Evolutionary conservation across 192 early-diverging fungal genomes (phyloP).

Genomic region (Rhizophlyctis rosea): DNA sequence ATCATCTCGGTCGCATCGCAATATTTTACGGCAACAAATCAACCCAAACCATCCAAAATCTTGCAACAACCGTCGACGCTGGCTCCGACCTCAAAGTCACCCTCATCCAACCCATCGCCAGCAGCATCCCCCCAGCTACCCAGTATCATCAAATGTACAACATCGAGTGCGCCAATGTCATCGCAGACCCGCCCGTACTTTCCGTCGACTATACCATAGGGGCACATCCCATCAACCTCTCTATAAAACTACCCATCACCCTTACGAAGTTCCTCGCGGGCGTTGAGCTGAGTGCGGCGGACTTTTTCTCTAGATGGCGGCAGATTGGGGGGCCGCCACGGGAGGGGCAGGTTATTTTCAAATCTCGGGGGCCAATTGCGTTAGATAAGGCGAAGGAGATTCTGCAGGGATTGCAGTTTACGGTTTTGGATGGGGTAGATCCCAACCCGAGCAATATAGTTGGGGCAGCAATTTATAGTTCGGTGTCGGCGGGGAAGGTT

Average conservation of each 20-base stretch:
- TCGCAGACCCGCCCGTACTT: conserved; percentile 59
- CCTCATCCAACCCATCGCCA: conserved; percentile 55
- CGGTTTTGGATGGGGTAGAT: conserved; percentile 77
- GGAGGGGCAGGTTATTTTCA: conserved; percentile 76
- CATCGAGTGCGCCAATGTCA: conserved; percentile 67
- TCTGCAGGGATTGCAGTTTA: conserved; percentile 69
- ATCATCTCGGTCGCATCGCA: conserved; percentile 81
- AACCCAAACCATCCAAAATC: conserved; percentile 59
- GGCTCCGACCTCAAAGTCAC: conserved; percentile 52
- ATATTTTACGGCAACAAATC: conserved; percentile 92
- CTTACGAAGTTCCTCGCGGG: conserved; percentile 86
- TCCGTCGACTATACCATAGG: conserved; percentile 67
- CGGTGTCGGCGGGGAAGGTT: conserved; percentile 72
- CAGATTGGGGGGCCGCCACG: conserved; percentile 88
- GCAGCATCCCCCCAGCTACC: conserved; percentile 58
- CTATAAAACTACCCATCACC: conserved; percentile 75
- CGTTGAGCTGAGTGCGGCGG: conserved; percentile 65
- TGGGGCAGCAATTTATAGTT: conserved; percentile 81
- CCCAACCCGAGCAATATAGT: conserved; percentile 88
- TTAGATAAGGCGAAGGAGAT: conserved; percentile 51
- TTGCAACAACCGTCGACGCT: conserved; percentile 53
- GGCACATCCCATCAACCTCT: conserved; percentile 36
- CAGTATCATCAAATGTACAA: conserved; percentile 82
- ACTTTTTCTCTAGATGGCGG: conserved; percentile 92
- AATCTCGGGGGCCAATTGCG: conserved; percentile 41